Evolutionary conservation across 2,329 filamentous ascomycete genomes (phyloP), one percentile per base, ranked within the genome.

Genomic region (Aspergillus sp.): DNA sequence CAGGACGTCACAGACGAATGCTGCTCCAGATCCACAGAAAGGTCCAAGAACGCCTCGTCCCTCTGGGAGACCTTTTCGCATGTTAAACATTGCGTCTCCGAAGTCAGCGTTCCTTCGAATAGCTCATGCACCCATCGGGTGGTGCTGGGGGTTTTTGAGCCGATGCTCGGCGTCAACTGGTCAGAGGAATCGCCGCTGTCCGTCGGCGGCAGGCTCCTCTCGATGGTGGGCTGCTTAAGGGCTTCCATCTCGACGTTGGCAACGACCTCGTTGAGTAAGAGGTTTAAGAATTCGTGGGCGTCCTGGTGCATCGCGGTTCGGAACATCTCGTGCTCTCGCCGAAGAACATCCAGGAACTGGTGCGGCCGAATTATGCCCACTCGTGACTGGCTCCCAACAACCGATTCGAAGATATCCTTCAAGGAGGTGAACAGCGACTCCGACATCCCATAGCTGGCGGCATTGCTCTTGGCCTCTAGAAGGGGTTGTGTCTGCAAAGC

Each of bases 251-350:
- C 91, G 15, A 98, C 86, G 51, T 89, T 93, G 29, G 86, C 76
- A 32, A 98, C 89, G 20, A 98, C 84, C 54, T 94, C 83, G 58
- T 98, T 98, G n/a, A 98, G 69, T 2, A 98, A 72, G 19, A 96
- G 67, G 38, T 93, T 93, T 48, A 96, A 76, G 47, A 98, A 98
- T 55, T 98, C 91, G 58, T 98, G 91, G 1, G 91, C 91, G 56
- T 98, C 91, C 57, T 98, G 91, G 58, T 98, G 91, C 84, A 95
- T 94, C 3, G 88, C 84, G 24, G 86, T 89, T 37, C 86, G 79
- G 52, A 98, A 98, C 81, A 94, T 88, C 58, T 98, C 91, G 55
- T 98, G 93, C 49, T 96, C 86, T 41, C 83, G 77, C 53, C 88
- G 85, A 52, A 98, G 78, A 15, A 95, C 88, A 53, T 98, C 89